Evolutionary conservation across 75 land plant species (phyloP).

Genomic region (Pinus tabuliformis): DNA sequence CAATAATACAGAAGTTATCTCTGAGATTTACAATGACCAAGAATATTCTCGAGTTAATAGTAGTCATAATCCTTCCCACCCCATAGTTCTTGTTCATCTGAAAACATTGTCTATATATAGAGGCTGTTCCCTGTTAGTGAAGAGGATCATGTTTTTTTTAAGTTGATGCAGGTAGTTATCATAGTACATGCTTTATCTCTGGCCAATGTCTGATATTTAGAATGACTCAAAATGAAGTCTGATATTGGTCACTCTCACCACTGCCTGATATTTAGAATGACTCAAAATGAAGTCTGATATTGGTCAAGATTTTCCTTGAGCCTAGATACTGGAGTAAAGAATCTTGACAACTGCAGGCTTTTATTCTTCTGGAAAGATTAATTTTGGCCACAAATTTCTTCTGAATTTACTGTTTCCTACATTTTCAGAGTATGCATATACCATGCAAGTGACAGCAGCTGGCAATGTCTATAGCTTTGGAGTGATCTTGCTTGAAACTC

Average conservation of each 20-base stretch:
- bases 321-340: background rate
- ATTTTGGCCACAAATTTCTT: background rate
- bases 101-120: background rate
- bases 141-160: background rate
- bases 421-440: slow-evolving; percentile 86
- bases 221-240: too few relatives aligned
- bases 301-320: background rate
- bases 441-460: slow-evolving; percentile 89
- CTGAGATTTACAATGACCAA: background rate
- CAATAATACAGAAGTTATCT: too few relatives aligned
- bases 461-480: slow-evolving; percentile 94
- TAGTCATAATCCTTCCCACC: background rate
- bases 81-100: background rate
- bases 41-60: background rate
- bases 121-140: background rate
- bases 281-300: too few relatives aligned
- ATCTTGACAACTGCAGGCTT: background rate
- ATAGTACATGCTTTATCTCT: background rate
- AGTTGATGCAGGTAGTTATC: background rate
- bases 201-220: too few relatives aligned
- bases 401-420: background rate
- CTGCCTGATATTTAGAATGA: too few relatives aligned
- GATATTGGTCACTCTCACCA: too few relatives aligned
- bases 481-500: slow-evolving; percentile 80
- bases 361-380: background rate